Evolutionary conservation across 2,329 filamentous ascomycete species (phyloP), one percentile per base, ranked within the genome.

Genomic region (Verticillium alfalfae): DNA sequence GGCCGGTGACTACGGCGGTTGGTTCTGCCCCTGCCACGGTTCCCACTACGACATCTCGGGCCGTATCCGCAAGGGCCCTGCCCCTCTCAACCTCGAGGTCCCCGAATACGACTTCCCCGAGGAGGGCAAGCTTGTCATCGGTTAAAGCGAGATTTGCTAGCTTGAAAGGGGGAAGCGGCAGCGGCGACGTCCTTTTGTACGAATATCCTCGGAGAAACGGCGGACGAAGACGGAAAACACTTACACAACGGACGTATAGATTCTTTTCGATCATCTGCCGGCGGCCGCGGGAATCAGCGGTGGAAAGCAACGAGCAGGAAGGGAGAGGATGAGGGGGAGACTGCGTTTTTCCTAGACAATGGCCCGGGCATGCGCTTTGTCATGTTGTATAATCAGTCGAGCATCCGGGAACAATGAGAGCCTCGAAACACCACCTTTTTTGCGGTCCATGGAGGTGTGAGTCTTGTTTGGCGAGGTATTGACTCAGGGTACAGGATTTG

Each of bases 1-100:
- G 84, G 92, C 95, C 67, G 95, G 95, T 78, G 96, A 99, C 81
- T 99, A 84, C 74, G 95, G 95, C 77, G 95, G 95, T 76, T 99
- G 95, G 95, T 99, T 99, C 90, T 99, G 95, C 85, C 95, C 95
- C 68, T 99, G 95, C 91, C 95, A 99, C 87, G 95, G 95, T 79
- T 97, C 93, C 70, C 95, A 99, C 86, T 99, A 99, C 88, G 95
- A 99, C 78, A 98, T 99, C 79, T 98, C 93, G 67, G 95, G 95
- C 78, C 93, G 95, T 81, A 92, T 97, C 86, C 89, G 95, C 84
- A 97, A 92, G 87, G 95, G 95, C 69, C 95, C 95, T 67, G 95
- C 95, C 65, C 95, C 95, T 68, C 87, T 99, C 74, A 99, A 99
- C 86, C 88, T 99, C 75, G 95, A 98, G 84, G 88, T 98, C 69